Percentiles rank a stretch among this genome's conserved stretches.
Evolutionary conservation across 2,329 filamentous ascomycete species (phyloP).

Genomic region (Aspergillus sojae): DNA sequence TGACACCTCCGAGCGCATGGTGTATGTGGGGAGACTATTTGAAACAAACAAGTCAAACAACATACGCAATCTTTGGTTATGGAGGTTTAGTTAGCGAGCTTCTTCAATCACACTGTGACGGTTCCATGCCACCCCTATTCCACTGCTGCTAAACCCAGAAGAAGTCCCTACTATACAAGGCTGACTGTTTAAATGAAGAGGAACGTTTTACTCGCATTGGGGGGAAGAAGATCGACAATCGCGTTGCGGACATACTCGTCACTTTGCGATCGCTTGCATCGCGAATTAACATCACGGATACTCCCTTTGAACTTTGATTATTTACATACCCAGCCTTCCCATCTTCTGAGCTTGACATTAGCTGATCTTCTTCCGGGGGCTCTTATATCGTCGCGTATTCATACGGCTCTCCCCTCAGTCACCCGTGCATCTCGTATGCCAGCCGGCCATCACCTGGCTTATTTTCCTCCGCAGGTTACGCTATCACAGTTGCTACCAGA

Average conservation of each 20-base stretch:
- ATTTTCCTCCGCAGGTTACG: constrained; percentile 74
- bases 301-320: constrained; percentile 58
- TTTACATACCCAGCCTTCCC: constrained; percentile 63
- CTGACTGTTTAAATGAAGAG: not conserved
- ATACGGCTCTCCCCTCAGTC: constrained; percentile 39
- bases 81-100: no score
- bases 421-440: constrained; percentile 32
- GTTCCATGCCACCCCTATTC: not conserved
- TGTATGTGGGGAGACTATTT: not conserved
- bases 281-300: constrained; percentile 51
- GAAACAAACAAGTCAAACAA: constrained; percentile 29
- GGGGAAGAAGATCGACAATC: not conserved
- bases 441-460: constrained; percentile 76
- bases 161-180: no score
- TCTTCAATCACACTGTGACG: no score
- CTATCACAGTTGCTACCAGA: constrained; percentile 70
- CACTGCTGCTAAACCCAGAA: not conserved
- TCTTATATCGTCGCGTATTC: constrained; percentile 25
- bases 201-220: constrained; percentile 6
- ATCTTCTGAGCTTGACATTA: constrained; percentile 67
- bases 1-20: not conserved
- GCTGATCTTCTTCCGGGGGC: constrained; percentile 54
- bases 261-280: constrained; percentile 42
- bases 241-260: constrained; percentile 32
- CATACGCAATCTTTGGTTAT: not conserved